phyloP scores from a whole-genome alignment of 352 stramenopile species.

The Phytophthora hibernalis region DNA sequence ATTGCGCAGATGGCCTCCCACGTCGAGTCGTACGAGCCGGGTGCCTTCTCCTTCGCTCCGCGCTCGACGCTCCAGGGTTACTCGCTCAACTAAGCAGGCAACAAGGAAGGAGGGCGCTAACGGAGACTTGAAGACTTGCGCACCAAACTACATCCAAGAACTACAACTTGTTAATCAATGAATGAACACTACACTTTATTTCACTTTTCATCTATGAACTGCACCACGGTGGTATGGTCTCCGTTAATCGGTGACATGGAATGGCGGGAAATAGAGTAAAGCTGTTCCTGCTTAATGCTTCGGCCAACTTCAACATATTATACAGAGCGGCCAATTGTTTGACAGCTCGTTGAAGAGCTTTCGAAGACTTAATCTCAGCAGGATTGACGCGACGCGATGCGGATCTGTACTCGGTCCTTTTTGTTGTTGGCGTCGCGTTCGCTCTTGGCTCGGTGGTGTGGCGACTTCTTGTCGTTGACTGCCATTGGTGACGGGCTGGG shows the following conservation, averaged over 20 bases:
- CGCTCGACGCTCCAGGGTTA: slow-evolving; percentile 75
- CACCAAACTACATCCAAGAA: slow-evolving; percentile 4
- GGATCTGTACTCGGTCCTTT: slow-evolving; percentile 14
- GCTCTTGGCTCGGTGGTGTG: slow-evolving; percentile 23
- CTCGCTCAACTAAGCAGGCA: slow-evolving; percentile 51
- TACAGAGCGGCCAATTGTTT: slow-evolving; percentile 1
- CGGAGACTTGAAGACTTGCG: background rate
- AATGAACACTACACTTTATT: slow-evolving; percentile 26
- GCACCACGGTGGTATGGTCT: slow-evolving; percentile 5
- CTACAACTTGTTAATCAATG: slow-evolving; percentile 22
- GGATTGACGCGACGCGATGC: slow-evolving; percentile 22
- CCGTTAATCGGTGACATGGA: background rate
- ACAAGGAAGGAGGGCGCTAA: background rate
- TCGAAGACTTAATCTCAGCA: background rate
- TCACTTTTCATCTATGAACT: slow-evolving; percentile 1
- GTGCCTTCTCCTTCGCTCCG: slow-evolving; percentile 61
- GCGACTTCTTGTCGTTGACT: slow-evolving; percentile 8
- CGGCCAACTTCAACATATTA: background rate
- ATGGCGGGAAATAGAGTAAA: background rate
- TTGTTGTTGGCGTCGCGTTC: slow-evolving; percentile 19
- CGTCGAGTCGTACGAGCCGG: slow-evolving; percentile 82
- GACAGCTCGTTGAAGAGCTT: background rate
- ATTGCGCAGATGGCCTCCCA: slow-evolving; percentile 84
- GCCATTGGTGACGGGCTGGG: slow-evolving; percentile 3
- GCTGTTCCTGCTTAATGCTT: background rate